phyloP scores from a whole-genome alignment of 225 moss, liverwort and hornwort species.

The Sphagnum tenellum region DNA sequence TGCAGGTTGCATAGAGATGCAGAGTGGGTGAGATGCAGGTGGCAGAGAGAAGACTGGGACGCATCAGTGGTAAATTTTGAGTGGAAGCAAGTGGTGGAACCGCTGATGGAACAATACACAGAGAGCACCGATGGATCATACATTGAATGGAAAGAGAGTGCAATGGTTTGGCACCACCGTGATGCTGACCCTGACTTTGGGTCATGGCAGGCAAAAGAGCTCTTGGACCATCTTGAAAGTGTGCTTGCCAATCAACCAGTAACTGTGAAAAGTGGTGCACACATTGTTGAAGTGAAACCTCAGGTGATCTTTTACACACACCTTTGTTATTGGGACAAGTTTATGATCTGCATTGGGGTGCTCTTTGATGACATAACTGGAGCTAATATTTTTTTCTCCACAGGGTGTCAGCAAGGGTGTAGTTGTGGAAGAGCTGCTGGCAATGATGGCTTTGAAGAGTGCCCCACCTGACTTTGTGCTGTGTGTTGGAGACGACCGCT shows the following conservation, averaged over 20 bases:
- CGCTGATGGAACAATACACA: slow-evolving; percentile 39
- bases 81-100: slow-evolving; percentile 40
- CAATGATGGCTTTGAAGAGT: slow-evolving; percentile 16
- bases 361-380: too few species aligned
- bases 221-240: slow-evolving; percentile 50
- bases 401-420: slow-evolving; percentile 50
- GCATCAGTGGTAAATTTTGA: slow-evolving; percentile 40
- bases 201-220: slow-evolving; percentile 51
- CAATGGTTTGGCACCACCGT: slow-evolving; percentile 42
- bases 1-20: slow-evolving; percentile 37
- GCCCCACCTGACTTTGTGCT: slow-evolving; percentile 35
- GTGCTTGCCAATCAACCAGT: slow-evolving; percentile 49
- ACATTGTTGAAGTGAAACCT: slow-evolving; percentile 54
- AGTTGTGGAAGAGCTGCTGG: slow-evolving; percentile 42
- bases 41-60: not conserved
- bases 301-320: slow-evolving; percentile 19
- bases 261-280: slow-evolving; percentile 45
- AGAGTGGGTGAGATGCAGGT: slow-evolving; percentile 23
- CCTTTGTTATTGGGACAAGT: too few species aligned
- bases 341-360: too few species aligned
- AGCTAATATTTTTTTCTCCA: not conserved
- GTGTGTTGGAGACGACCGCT: slow-evolving; percentile 50
- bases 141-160: slow-evolving; percentile 47
- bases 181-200: slow-evolving; percentile 57
- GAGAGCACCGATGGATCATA: slow-evolving; percentile 45